A percentile compares a stretch with the other conserved stretches of the same genome.
Evolutionary conservation across 1,284 basidiomycete genomes (phyloP).

Genomic region (Cutaneotrichosporon cutaneum): DNA sequence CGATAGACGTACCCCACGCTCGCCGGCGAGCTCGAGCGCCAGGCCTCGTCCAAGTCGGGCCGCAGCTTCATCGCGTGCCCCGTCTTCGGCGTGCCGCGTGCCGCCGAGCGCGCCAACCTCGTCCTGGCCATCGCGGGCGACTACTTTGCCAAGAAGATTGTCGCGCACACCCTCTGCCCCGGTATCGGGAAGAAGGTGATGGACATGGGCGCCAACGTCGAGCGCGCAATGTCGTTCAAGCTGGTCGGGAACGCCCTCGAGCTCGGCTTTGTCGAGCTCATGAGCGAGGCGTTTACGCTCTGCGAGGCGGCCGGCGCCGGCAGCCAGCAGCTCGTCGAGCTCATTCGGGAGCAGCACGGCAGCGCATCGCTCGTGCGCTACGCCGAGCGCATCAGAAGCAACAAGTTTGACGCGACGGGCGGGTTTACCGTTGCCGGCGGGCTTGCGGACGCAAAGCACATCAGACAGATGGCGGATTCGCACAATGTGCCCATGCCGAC

Average conservation of each 20-base stretch:
- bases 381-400: slow-evolving; percentile 41
- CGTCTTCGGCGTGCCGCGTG: slow-evolving; percentile 68
- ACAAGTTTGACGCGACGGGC: slow-evolving; percentile 70
- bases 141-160: slow-evolving; percentile 77
- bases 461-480: slow-evolving; percentile 57
- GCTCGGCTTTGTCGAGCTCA: slow-evolving; percentile 64
- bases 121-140: slow-evolving; percentile 78
- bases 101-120: slow-evolving; percentile 68
- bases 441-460: slow-evolving; percentile 71
- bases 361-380: slow-evolving; percentile 35
- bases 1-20: slow-evolving; percentile 66
- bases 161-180: slow-evolving; percentile 68
- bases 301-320: slow-evolving; percentile 81
- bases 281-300: slow-evolving; percentile 77
- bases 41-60: slow-evolving; percentile 64
- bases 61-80: slow-evolving; percentile 73
- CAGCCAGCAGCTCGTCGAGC: slow-evolving; percentile 58
- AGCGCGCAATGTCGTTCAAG: slow-evolving; percentile 71
- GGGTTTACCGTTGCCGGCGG: slow-evolving; percentile 88
- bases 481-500: slow-evolving; percentile 76
- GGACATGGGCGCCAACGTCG: slow-evolving; percentile 55
- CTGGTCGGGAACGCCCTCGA: slow-evolving; percentile 50
- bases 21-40: slow-evolving; percentile 71
- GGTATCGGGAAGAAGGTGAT: slow-evolving; percentile 70
- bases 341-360: slow-evolving; percentile 59